These are phyloP conservation scores for Cicer yamashitae DNA, from an alignment of 306 rosid genomes.

Conservation along the genomic window DNA sequence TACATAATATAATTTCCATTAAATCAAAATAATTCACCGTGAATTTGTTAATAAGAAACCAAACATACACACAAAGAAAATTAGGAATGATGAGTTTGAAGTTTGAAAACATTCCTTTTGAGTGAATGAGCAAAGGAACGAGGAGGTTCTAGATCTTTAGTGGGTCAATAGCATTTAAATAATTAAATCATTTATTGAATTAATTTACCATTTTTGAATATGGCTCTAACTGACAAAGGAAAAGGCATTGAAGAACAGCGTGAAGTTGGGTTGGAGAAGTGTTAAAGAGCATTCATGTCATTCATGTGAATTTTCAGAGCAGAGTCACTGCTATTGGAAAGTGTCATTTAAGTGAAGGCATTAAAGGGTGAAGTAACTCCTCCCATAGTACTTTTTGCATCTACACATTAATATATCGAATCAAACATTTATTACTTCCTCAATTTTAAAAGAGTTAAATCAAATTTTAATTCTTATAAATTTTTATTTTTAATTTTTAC, in stretches of 20 bases:
- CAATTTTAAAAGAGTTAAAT: too few relatives aligned
- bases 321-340: conserved; percentile 30
- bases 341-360: conserved; percentile 39
- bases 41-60: too few relatives aligned
- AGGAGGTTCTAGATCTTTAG: neutral
- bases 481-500: too few relatives aligned
- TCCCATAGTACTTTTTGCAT: neutral
- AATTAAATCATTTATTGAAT: conserved; percentile 27
- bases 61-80: neutral
- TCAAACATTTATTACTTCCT: too few relatives aligned
- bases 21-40: too few relatives aligned
- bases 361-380: conserved; percentile 40
- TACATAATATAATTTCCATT: too few relatives aligned
- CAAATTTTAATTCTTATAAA: too few relatives aligned
- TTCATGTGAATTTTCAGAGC: conserved; percentile 49
- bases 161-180: conserved; percentile 32
- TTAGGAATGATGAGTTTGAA: conserved; percentile 5
- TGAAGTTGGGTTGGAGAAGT: conserved; percentile 1
- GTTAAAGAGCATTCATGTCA: conserved; percentile 48
- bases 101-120: conserved; percentile 31
- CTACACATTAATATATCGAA: neutral
- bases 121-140: neutral
- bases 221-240: conserved; percentile 32
- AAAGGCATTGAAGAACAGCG: conserved; percentile 45
- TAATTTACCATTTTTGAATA: conserved; percentile 30